Evolutionary conservation across 345 rosid genomes (phyloP).

Genomic region (Gossypium anomalum): DNA sequence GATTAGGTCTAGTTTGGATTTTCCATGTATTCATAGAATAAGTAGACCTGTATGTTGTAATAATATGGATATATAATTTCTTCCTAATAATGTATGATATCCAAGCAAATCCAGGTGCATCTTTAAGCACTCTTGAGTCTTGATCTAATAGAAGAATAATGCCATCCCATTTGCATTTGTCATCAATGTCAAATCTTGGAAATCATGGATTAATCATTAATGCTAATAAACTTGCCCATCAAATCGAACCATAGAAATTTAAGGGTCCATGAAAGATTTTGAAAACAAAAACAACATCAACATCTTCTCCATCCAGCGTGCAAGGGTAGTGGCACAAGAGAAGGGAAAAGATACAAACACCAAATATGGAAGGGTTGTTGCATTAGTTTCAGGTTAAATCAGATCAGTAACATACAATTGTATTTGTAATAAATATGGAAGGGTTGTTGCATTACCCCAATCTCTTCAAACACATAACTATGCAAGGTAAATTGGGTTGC

Average conservation of each 20-base stretch:
- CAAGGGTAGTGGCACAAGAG: background rate
- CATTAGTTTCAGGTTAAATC: background rate
- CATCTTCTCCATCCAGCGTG: background rate
- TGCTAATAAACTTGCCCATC: background rate
- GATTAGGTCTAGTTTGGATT: background rate
- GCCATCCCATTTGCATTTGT: background rate
- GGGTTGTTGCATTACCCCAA: background rate
- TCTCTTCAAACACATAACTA: background rate
- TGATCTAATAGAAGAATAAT: background rate
- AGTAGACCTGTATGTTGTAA: background rate
- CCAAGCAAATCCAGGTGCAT: background rate
- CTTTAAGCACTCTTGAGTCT: background rate
- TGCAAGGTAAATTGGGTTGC: background rate
- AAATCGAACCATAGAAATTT: background rate
- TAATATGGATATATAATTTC: background rate
- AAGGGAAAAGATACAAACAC: background rate
- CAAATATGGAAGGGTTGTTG: background rate
- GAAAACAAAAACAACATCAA: background rate
- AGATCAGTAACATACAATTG: background rate
- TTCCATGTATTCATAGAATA: background rate
- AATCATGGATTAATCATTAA: background rate
- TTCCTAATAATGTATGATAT: background rate
- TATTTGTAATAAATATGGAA: background rate
- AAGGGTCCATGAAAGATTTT: conserved; percentile 9
- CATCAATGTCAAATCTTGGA: background rate